Base-by-base conservation (phyloP, 1,284 basidiomycete genomes). In the Veloboletus limbatus region DNA sequence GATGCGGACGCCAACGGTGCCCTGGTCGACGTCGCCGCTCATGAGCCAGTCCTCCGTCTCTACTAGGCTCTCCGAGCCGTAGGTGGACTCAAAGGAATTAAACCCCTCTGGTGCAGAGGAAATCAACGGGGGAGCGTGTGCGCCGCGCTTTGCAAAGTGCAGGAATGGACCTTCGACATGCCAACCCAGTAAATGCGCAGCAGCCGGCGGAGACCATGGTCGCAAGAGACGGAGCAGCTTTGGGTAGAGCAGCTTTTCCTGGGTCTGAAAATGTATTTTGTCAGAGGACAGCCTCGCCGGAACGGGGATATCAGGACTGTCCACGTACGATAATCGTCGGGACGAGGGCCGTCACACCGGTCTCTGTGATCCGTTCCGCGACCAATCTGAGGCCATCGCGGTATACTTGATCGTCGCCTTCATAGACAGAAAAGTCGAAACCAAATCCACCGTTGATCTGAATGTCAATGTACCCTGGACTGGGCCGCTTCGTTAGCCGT, bases 121-220 rank as follows among this genome's bases (percentile, higher is more conserved):
- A 17, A 94, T 78, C 58, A 85, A 82, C 4, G 82, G 72, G 4
- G 81, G 78, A 3, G 82, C 76, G 63, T 95, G 92, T 1, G 88
- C 88, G 6, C 92, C 92, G 45, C 88, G 82, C 62, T 91, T 90
- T 33, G 77, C 79, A 49, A 77, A 69, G 48, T 84, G 85, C 32
- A 95, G 76, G 72, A 94, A 96, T 1, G 92, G 92, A 0, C 92
- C 92, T 67, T 95, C 92, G 25, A 81, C 88, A 57, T 95, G 92
- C 81, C 88, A 95, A 14, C 92, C 92, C 14, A 95, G 77, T 3
- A 88, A 69, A 43, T 79, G 85, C 1, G 88, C 88, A 33, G 76
- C 84, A 41, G 57, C 73, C 4, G 72, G 71, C 35, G 77, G 77
- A 39, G 79, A 77, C 65, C 77, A 79, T 0, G 86, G 85, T 38